Percentiles rank a stretch among this genome's conserved stretches.
Evolutionary conservation across 2,329 filamentous ascomycete species (phyloP).

Genomic region (Metarhizium sp.): DNA sequence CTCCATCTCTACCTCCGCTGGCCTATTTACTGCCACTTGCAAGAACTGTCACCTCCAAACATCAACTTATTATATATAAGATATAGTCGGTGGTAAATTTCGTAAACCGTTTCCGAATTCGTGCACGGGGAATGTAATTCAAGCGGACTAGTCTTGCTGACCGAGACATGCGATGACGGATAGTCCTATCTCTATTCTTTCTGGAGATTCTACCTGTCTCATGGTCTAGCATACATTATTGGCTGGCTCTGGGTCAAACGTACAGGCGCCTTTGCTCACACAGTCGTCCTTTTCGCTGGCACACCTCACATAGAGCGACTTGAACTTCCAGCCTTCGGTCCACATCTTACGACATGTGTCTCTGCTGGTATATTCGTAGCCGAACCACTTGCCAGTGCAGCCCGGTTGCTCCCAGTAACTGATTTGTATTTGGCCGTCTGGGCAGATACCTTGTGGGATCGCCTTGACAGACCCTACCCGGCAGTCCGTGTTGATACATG

Average conservation of each 20-base stretch:
- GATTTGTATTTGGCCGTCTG: slow-evolving; percentile 1
- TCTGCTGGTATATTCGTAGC: slow-evolving; percentile 1
- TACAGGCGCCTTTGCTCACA: not conserved
- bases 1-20: too few species aligned
- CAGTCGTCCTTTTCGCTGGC: not conserved
- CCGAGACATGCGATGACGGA: too few species aligned
- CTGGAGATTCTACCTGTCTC: too few species aligned
- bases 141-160: too few species aligned
- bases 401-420: slow-evolving; percentile 3
- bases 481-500: slow-evolving; percentile 6
- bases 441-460: not conserved
- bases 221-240: not conserved
- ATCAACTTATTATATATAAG: too few species aligned
- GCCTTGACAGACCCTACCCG: not conserved
- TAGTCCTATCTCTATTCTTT: too few species aligned
- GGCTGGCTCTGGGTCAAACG: not conserved
- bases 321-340: not conserved
- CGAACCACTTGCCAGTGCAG: slow-evolving; percentile 2
- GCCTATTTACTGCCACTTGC: too few species aligned
- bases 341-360: not conserved
- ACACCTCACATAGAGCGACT: not conserved
- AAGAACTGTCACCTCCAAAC: too few species aligned
- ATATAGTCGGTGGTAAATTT: too few species aligned
- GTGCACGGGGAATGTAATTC: too few species aligned
- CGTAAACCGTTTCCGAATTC: too few species aligned